A percentile compares a stretch with the other conserved stretches of the same genome.
phyloP scores from a whole-genome alignment of 495 filamentous ascomycete genomes.

The Penicillium waksmanii region DNA sequence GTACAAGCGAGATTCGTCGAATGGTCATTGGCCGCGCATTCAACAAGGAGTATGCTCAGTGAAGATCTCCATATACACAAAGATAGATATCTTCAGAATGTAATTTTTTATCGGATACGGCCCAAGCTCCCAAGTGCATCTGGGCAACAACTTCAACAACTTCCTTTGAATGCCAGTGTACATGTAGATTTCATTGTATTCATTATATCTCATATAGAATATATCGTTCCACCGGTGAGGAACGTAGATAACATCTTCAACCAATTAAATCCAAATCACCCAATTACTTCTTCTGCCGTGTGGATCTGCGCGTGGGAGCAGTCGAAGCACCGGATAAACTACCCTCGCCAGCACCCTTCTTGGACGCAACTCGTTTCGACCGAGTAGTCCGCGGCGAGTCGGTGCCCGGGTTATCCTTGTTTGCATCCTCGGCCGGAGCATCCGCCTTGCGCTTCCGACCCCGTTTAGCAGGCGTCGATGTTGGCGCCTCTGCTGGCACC shows the following conservation, averaged over 20 bases:
- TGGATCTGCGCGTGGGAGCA: constrained; percentile 38
- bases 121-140: neutral
- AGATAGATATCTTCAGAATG: constrained; percentile 6
- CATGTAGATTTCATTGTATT: constrained; percentile 13
- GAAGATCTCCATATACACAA: constrained; percentile 1
- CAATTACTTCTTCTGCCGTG: constrained; percentile 28
- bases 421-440: constrained; percentile 22
- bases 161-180: constrained; percentile 5
- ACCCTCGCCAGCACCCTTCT: constrained; percentile 23
- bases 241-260: neutral
- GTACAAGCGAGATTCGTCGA: constrained; percentile 89
- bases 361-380: constrained; percentile 36
- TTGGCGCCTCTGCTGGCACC: neutral
- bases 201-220: constrained; percentile 11
- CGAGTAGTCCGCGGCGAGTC: constrained; percentile 19
- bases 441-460: constrained; percentile 46
- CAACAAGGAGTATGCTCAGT: constrained; percentile 77
- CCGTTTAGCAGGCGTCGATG: constrained; percentile 22
- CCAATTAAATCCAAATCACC: neutral
- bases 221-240: neutral
- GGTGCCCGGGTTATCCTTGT: constrained; percentile 14
- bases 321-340: constrained; percentile 18
- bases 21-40: constrained; percentile 96
- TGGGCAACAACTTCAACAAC: neutral
- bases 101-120: constrained; percentile 1